phyloP scores from a whole-genome alignment of 164 flowering plant genomes.

The Euptelea pleiosperma region DNA sequence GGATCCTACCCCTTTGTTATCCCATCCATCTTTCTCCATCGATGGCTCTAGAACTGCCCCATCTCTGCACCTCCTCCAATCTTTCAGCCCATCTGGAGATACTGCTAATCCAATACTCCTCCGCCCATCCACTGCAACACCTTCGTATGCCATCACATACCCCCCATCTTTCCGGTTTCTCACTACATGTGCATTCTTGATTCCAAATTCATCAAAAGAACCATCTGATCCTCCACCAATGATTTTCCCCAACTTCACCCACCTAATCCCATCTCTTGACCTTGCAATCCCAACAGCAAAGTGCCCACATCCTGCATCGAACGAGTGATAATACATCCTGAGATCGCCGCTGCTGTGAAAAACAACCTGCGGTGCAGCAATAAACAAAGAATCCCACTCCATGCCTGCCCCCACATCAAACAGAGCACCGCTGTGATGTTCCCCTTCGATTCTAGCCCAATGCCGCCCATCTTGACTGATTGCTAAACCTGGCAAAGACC shows the following conservation, averaged over 20 bases:
- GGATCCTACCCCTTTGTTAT: conserved; percentile 49
- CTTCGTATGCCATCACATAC: conserved; percentile 89
- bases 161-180: conserved; percentile 44
- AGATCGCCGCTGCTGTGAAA: conserved; percentile 58
- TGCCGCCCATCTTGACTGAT: conserved; percentile 82
- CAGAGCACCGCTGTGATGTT: conserved; percentile 80
- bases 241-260: conserved; percentile 84
- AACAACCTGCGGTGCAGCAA: conserved; percentile 60
- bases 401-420: conserved; percentile 52
- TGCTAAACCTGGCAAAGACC: conserved; percentile 77
- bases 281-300: conserved; percentile 67
- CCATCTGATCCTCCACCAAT: conserved; percentile 51
- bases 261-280: conserved; percentile 81
- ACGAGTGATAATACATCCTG: conserved; percentile 87
- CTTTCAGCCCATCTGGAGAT: conserved; percentile 72
- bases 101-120: conserved; percentile 69
- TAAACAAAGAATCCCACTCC: conserved; percentile 74
- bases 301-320: conserved; percentile 40
- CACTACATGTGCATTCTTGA: conserved; percentile 47
- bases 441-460: conserved; percentile 93
- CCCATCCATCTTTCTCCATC: conserved; percentile 55
- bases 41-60: conserved; percentile 39
- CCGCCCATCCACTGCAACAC: conserved; percentile 50
- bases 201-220: conserved; percentile 62
- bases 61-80: conserved; percentile 50